Conservation (phyloP, 1,284 basidiomycete species). For the Melampsora larici-populina region DNA sequence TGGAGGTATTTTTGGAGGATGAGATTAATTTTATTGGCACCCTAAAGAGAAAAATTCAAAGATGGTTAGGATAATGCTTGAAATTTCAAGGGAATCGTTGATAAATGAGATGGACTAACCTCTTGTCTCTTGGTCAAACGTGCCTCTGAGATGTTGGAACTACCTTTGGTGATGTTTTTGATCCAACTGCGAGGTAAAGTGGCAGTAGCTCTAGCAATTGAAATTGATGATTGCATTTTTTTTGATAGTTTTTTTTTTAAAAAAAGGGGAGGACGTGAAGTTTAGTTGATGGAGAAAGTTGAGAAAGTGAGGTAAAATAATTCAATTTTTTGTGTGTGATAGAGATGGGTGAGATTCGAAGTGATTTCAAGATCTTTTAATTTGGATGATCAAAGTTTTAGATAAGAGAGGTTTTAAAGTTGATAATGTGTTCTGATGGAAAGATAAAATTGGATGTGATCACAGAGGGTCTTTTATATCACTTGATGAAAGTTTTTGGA, state of each 20-base stretch:
- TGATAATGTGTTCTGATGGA: no score
- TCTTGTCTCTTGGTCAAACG: constrained; percentile 32
- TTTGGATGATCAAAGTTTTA: neutral
- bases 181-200: constrained; percentile 40
- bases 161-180: constrained; percentile 2
- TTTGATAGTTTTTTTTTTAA: neutral
- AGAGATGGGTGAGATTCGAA: neutral
- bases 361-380: neutral
- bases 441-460: no score
- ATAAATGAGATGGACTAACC: neutral
- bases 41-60: neutral
- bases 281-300: neutral
- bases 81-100: no score
- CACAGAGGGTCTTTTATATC: no score
- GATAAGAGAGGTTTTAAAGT: neutral
- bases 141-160: constrained; percentile 1
- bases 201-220: constrained; percentile 39
- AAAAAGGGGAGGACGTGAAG: neutral
- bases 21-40: constrained; percentile 37
- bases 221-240: constrained; percentile 35
- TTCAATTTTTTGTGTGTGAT: neutral
- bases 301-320: neutral
- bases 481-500: no score
- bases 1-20: constrained; percentile 36
- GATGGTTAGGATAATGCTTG: neutral